phyloP scores from a whole-genome alignment of 305 asterid species.

The Ilex paraguariensis region DNA sequence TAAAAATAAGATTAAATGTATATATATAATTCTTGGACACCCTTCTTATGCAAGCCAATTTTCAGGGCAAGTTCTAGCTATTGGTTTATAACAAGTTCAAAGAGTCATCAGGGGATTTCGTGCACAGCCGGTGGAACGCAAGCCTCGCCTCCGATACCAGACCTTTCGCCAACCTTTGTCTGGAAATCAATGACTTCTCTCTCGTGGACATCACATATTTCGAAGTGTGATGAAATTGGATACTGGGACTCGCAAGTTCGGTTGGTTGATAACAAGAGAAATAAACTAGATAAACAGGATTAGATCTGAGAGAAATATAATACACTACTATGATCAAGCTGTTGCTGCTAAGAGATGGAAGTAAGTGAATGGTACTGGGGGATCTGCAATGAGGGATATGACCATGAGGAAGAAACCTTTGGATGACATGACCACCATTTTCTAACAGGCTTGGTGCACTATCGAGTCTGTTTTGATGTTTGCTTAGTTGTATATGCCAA shows the following conservation, averaged over 20 bases:
- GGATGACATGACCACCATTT: not conserved
- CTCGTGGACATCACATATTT: constrained; percentile 11
- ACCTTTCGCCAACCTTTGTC: constrained; percentile 11
- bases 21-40: too few species aligned
- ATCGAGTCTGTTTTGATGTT: too few species aligned
- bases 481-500: too few species aligned
- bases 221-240: constrained; percentile 30
- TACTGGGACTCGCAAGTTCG: constrained; percentile 26
- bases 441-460: too few species aligned
- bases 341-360: constrained; percentile 20
- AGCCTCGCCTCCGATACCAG: constrained; percentile 11
- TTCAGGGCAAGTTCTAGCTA: too few species aligned
- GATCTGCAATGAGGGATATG: not conserved
- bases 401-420: not conserved
- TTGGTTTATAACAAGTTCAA: not conserved
- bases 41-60: too few species aligned
- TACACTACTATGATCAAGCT: constrained; percentile 20
- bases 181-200: constrained; percentile 34
- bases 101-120: constrained; percentile 34
- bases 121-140: constrained; percentile 35
- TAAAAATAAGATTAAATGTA: too few species aligned
- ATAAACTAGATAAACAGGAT: constrained; percentile 32
- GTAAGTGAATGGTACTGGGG: constrained; percentile 8
- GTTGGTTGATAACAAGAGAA: constrained; percentile 46
- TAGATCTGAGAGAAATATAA: constrained; percentile 20